Conservation (phyloP, 805 yeast species). For the Starmerella bombi region DNA sequence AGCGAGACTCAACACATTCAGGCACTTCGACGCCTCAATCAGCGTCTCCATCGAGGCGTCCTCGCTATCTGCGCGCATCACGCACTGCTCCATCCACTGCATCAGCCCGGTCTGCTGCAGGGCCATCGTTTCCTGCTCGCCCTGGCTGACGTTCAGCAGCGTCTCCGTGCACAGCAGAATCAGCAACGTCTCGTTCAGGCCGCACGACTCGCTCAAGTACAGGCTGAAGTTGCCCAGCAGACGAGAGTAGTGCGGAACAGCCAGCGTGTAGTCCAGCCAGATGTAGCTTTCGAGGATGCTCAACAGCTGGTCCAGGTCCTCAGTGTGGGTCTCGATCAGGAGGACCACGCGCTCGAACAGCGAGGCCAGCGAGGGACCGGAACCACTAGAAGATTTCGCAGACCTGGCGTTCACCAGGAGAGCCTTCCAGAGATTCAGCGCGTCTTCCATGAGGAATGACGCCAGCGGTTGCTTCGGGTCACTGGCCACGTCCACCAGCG, state of each 20-base stretch:
- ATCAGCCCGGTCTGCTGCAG: constrained; percentile 8
- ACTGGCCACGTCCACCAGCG: constrained; percentile 29
- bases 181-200: constrained; percentile 16
- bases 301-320: constrained; percentile 24
- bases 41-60: constrained; percentile 6
- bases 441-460: constrained; percentile 63
- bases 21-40: constrained; percentile 8
- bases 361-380: constrained; percentile 26
- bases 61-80: constrained; percentile 3
- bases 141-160: constrained; percentile 4
- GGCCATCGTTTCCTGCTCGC: constrained; percentile 1
- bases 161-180: constrained; percentile 13
- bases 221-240: constrained; percentile 19
- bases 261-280: constrained; percentile 22
- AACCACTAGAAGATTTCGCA: constrained; percentile 20
- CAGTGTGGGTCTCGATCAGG: constrained; percentile 54
- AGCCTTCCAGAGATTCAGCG: constrained; percentile 65
- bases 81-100: constrained; percentile 9
- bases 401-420: constrained; percentile 41
- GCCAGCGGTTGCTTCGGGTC: constrained; percentile 45
- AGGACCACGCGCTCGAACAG: constrained; percentile 40
- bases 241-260: constrained; percentile 10
- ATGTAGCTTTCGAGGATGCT: constrained; percentile 27
- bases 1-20: constrained; percentile 7
- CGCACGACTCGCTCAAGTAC: constrained; percentile 21